Evolutionary conservation across 352 stramenopile species (phyloP), one percentile per base, ranked within the genome.

Genomic region (Pythium dissotocum): DNA sequence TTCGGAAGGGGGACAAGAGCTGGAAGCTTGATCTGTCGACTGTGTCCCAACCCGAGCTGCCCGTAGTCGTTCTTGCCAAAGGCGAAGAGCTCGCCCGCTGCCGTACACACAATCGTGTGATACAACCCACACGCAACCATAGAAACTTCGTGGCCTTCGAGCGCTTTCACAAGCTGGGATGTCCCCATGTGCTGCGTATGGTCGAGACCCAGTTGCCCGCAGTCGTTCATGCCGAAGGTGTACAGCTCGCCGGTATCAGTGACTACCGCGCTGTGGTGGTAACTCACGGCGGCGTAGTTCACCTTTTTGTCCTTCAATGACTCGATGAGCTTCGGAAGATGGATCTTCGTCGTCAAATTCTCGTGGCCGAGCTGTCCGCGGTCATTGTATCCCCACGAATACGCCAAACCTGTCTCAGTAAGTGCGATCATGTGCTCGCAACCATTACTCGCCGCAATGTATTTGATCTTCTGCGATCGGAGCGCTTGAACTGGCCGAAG

Each of bases 221-320:
- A 96, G 72, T 96, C 88, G 35, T 96, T 96, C 87, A 95, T 95
- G 13, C 88, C 89, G 65, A 95, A 97, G 8, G 88, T 92, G 70
- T 91, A 97, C 4, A 96, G 69, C 40, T 94, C 85, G 1, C 89
- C 87, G 8, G 63, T 71, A 18, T 93, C 83, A 0, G 86, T 90
- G 57, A 95, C 69, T 28, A 95, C 70, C 13, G 85, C 87, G 54
- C 85, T 95, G 71, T 95, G 87, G 64, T 96, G 87, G 62, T 95
- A 96, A 48, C 87, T 95, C 26, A 94, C 86, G 6, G 89, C 85
- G 6, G 85, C 89, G 63, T 79, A 93, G 1, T n/a, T 76, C 12
- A 96, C 59, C 44, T 91, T 94, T 61, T 93, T 95, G 55, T 93
- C 78, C 33, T 94, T 94, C 32, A 95, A 59, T 6, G 80, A 86